Evolutionary conservation across 78 protist genomes (phyloP).

Genomic region (Dictyostelium brefeldianum): DNA sequence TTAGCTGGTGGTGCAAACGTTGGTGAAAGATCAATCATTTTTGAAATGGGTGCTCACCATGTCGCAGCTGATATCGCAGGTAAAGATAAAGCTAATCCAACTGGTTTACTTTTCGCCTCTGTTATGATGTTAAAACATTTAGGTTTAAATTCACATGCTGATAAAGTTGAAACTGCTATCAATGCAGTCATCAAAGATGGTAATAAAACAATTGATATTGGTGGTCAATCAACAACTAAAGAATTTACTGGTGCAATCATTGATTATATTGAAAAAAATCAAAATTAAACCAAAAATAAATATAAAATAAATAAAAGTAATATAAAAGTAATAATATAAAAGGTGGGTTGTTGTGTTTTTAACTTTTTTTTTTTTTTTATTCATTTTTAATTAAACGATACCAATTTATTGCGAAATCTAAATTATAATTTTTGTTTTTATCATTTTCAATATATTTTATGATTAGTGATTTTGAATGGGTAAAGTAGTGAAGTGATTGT

Average conservation of each 20-base stretch:
- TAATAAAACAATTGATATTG: constrained; percentile 77
- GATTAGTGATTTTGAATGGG: too few relatives aligned
- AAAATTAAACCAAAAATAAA: not conserved
- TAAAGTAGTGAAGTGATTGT: too few relatives aligned
- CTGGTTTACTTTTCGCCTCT: constrained; percentile 85
- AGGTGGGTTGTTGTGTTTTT: not conserved
- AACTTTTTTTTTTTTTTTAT: too few relatives aligned
- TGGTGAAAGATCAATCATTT: constrained; percentile 88
- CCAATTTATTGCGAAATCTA: too few relatives aligned
- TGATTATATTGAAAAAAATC: constrained; percentile 31
- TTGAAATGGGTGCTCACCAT: constrained; percentile 90
- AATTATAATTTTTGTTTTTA: too few relatives aligned
- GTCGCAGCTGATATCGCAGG: constrained; percentile 91
- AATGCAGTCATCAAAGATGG: constrained; percentile 57
- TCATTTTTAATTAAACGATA: too few relatives aligned
- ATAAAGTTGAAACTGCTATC: constrained; percentile 77
- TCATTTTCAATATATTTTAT: too few relatives aligned
- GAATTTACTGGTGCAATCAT: constrained; percentile 81
- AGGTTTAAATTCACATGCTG: constrained; percentile 63
- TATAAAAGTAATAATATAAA: not conserved
- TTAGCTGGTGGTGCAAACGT: constrained; percentile 90
- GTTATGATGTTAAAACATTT: constrained; percentile 89
- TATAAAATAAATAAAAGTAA: not conserved
- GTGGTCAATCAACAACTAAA: constrained; percentile 77
- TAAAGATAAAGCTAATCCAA: constrained; percentile 90